These are phyloP conservation scores for Oryza meridionalis DNA, from an alignment of 176 grass and related monocot species.

Conservation along the genomic window DNA sequence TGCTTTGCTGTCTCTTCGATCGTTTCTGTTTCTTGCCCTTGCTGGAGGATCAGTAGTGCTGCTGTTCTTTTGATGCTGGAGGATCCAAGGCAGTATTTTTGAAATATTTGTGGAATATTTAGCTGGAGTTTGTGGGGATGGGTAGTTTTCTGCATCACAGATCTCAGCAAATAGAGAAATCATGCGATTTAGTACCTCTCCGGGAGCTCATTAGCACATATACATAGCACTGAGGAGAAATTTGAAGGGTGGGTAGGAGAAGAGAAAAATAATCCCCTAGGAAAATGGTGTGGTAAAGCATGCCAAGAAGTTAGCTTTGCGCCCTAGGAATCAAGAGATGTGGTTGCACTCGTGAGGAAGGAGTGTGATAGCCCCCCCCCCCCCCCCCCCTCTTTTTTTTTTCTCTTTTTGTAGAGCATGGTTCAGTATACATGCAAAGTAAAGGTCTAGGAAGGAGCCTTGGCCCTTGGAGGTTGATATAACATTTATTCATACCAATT, in stretches of 20 bases:
- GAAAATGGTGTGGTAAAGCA: not conserved
- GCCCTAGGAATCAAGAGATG: not conserved
- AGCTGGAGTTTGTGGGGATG: not conserved
- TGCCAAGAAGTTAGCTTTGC: not conserved
- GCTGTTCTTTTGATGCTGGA: not conserved
- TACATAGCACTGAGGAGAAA: not conserved
- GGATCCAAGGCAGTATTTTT: not conserved
- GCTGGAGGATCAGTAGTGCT: not conserved
- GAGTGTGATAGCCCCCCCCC: not conserved
- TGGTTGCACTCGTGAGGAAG: slow-evolving; percentile 10
- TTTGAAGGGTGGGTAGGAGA: slow-evolving; percentile 4
- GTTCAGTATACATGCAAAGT: slow-evolving; percentile 28
- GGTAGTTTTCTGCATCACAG: not conserved
- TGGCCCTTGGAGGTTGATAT: not conserved
- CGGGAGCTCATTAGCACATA: not conserved
- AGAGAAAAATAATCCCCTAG: not conserved
- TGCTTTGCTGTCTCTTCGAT: not conserved
- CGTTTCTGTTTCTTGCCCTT: slow-evolving; percentile 3
- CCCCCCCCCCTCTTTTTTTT: not conserved
- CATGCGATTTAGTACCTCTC: not conserved
- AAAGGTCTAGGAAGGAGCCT: slow-evolving; percentile 11
- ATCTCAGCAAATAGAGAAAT: not conserved
- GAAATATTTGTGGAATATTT: not conserved
- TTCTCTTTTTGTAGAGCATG: not conserved
- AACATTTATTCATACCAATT: not conserved